phyloP scores from a whole-genome alignment of 371 early-diverging fungal genomes.

The Conidiobolus incongruus region DNA sequence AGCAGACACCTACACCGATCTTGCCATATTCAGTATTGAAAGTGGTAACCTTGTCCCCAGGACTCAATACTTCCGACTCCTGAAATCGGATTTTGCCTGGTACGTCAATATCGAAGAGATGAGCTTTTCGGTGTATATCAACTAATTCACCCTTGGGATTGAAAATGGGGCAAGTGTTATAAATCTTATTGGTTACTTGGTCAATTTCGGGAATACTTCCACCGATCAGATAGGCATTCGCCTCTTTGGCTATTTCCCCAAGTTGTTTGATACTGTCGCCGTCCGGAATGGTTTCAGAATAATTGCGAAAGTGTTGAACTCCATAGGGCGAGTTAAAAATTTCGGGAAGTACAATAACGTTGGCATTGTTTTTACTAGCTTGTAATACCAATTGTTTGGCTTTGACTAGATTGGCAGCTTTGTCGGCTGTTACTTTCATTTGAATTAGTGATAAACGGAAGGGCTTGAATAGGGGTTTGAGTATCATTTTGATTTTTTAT shows the following conservation, averaged over 20 bases:
- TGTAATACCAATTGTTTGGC: slow-evolving; percentile 56
- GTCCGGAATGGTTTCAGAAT: slow-evolving; percentile 35
- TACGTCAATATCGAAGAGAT: slow-evolving; percentile 89
- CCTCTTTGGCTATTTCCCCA: slow-evolving; percentile 64
- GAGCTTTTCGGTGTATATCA: slow-evolving; percentile 50
- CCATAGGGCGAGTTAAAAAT: slow-evolving; percentile 90
- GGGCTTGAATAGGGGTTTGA: slow-evolving; percentile 13
- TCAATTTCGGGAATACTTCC: slow-evolving; percentile 75
- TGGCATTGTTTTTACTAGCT: slow-evolving; percentile 46
- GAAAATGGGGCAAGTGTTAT: slow-evolving; percentile 83
- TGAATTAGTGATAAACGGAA: slow-evolving; percentile 60
- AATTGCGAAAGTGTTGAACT: slow-evolving; percentile 58
- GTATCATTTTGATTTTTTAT: no score
- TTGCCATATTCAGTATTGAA: slow-evolving; percentile 64
- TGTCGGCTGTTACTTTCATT: slow-evolving; percentile 42
- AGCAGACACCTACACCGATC: slow-evolving; percentile 87
- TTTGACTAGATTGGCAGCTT: slow-evolving; percentile 46
- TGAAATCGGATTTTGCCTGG: slow-evolving; percentile 78
- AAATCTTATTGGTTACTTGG: slow-evolving; percentile 26
- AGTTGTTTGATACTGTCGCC: slow-evolving; percentile 37
- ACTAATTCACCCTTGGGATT: slow-evolving; percentile 46
- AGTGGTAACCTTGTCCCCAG: slow-evolving; percentile 48
- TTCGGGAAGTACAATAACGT: slow-evolving; percentile 77
- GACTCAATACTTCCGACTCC: slow-evolving; percentile 68
- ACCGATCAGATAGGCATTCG: slow-evolving; percentile 50